A percentile compares a stretch with the other conserved stretches of the same genome.
These are phyloP conservation scores for Calonectria ilicicola DNA, from an alignment of 2,329 filamentous ascomycete species.

Conservation along the genomic window DNA sequence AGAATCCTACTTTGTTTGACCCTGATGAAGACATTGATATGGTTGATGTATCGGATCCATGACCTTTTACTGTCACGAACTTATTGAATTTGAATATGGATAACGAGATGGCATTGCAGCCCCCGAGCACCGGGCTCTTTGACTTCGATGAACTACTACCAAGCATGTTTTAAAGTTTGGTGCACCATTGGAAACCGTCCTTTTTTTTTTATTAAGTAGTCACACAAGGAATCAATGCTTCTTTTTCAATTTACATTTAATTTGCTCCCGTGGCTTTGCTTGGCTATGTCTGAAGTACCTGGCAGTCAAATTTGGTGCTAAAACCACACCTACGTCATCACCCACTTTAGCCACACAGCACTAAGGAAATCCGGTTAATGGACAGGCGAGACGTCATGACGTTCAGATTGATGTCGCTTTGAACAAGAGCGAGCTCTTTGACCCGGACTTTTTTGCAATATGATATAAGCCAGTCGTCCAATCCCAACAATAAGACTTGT, in stretches of 20 bases:
- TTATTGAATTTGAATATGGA: background rate
- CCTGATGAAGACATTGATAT: background rate
- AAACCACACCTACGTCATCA: background rate
- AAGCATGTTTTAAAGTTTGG: background rate
- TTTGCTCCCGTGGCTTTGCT: no score
- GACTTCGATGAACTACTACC: background rate
- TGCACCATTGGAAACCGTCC: background rate
- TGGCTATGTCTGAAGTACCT: no score
- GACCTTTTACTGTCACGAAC: background rate
- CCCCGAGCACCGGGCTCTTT: background rate
- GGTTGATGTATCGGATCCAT: background rate
- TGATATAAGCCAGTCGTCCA: background rate
- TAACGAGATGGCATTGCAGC: background rate
- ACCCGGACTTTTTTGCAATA: background rate
- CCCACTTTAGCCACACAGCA: background rate
- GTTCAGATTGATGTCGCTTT: background rate
- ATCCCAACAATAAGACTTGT: background rate
- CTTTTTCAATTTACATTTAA: no score
- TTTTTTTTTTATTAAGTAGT: no score
- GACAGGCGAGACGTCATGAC: conserved; percentile 15
- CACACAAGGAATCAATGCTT: no score
- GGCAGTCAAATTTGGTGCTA: background rate
- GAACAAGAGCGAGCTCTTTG: background rate
- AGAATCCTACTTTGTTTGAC: background rate
- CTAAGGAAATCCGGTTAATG: background rate